phyloP scores from a whole-genome alignment of 306 rosid genomes.

The Rosa lucieae region DNA sequence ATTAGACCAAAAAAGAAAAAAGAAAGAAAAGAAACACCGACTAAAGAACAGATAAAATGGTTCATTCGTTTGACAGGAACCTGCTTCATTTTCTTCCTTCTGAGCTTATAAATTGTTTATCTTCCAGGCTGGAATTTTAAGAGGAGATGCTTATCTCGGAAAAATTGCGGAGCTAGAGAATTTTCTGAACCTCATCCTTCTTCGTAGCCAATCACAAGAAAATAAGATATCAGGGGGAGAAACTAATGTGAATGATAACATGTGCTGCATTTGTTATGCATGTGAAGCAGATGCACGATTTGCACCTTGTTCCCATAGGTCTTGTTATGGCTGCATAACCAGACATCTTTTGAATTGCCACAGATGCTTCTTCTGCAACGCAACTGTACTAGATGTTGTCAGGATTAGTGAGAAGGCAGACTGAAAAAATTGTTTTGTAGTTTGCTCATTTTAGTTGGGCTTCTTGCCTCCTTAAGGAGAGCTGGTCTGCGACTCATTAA shows the following conservation, averaged over 20 bases:
- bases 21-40: background rate
- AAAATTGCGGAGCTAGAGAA: conserved; percentile 70
- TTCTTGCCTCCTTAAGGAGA: conserved; percentile 15
- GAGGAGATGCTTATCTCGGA: conserved; percentile 47
- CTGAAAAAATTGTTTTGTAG: conserved; percentile 26
- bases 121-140: conserved; percentile 73
- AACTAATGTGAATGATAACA: conserved; percentile 49
- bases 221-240: conserved; percentile 37
- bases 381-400: conserved; percentile 61
- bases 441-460: background rate
- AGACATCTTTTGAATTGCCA: conserved; percentile 97
- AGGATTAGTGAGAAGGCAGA: conserved; percentile 42
- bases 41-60: background rate
- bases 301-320: conserved; percentile 80
- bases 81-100: background rate
- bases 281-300: conserved; percentile 70
- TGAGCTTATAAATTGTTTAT: conserved; percentile 11
- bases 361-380: conserved; percentile 97
- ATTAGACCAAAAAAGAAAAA: background rate
- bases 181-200: conserved; percentile 65
- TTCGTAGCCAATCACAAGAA: conserved; percentile 47
- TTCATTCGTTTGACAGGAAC: background rate
- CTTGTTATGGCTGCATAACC: conserved; percentile 90
- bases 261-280: conserved; percentile 87
- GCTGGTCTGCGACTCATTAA: conserved; percentile 9